phyloP scores from a whole-genome alignment of 2,329 filamentous ascomycete species.

The Talaromyces verruculosus region DNA sequence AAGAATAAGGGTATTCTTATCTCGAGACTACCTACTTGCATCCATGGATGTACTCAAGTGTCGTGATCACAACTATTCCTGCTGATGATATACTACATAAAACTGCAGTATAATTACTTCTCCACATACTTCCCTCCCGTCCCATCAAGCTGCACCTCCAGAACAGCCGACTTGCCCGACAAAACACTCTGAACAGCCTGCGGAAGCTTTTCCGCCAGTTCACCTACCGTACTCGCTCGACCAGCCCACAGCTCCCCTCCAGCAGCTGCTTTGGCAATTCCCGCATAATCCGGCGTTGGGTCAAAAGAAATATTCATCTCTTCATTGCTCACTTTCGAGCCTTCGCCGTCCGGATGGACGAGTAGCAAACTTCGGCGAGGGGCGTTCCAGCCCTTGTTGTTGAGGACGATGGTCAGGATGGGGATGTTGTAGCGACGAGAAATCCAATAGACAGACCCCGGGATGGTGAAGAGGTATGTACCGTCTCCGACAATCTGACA shows the following conservation, averaged over 20 bases:
- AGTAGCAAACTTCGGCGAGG: constrained; percentile 61
- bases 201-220: constrained; percentile 55
- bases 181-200: constrained; percentile 61
- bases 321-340: constrained; percentile 61
- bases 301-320: constrained; percentile 67
- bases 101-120: background rate
- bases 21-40: too few species aligned
- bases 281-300: constrained; percentile 65
- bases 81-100: background rate
- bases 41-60: too few species aligned
- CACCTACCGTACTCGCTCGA: constrained; percentile 56
- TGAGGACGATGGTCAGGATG: constrained; percentile 65
- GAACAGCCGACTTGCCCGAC: constrained; percentile 58
- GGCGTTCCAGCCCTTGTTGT: constrained; percentile 72
- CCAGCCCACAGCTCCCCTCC: constrained; percentile 64
- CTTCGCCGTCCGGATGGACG: constrained; percentile 65
- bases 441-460: constrained; percentile 68
- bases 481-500: constrained; percentile 68
- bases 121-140: constrained; percentile 54
- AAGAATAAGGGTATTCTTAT: background rate
- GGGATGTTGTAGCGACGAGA: constrained; percentile 65
- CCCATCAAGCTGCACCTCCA: constrained; percentile 61
- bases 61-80: background rate
- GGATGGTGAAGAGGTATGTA: constrained; percentile 65
- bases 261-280: constrained; percentile 65